Percentiles rank a stretch among this genome's conserved stretches.
Conservation (phyloP, 768 basidiomycete species). For the Rickenella mellea region DNA sequence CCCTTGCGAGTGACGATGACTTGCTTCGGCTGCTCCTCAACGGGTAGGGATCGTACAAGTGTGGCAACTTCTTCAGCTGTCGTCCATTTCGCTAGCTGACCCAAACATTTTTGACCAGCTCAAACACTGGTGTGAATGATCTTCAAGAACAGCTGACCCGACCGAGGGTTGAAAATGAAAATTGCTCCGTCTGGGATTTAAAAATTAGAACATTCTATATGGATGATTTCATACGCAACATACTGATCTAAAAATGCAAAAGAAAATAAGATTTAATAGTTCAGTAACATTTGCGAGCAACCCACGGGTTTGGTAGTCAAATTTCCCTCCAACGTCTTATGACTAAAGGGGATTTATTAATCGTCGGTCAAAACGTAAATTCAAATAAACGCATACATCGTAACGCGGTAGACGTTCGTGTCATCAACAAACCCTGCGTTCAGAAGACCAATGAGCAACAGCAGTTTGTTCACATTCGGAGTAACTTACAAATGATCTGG, state of each 20-base stretch:
- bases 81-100: conserved; percentile 99
- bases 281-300: conserved; percentile 17
- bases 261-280: neutral
- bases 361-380: neutral
- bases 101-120: conserved; percentile 99
- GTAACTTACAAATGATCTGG: conserved; percentile 82
- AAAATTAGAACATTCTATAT: no score
- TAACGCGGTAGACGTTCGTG: conserved; percentile 99
- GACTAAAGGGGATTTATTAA: conserved; percentile 32
- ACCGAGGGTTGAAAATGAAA: conserved; percentile 99
- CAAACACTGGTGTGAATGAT: conserved; percentile 99
- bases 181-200: conserved; percentile 69
- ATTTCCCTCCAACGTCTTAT: conserved; percentile 99
- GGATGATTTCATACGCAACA: conserved; percentile 2
- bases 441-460: neutral
- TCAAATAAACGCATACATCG: conserved; percentile 44
- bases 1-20: conserved; percentile 99
- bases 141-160: conserved; percentile 96
- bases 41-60: conserved; percentile 92
- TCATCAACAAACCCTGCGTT: conserved; percentile 90
- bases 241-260: conserved; percentile 10
- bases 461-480: no score
- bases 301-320: conserved; percentile 99
- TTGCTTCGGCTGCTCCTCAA: conserved; percentile 99
- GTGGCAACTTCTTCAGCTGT: conserved; percentile 99